A percentile compares a stretch with the other conserved stretches of the same genome.
Evolutionary conservation across 2,329 filamentous ascomycete genomes (phyloP).

Genomic region (Exophiala xenobiotica): DNA sequence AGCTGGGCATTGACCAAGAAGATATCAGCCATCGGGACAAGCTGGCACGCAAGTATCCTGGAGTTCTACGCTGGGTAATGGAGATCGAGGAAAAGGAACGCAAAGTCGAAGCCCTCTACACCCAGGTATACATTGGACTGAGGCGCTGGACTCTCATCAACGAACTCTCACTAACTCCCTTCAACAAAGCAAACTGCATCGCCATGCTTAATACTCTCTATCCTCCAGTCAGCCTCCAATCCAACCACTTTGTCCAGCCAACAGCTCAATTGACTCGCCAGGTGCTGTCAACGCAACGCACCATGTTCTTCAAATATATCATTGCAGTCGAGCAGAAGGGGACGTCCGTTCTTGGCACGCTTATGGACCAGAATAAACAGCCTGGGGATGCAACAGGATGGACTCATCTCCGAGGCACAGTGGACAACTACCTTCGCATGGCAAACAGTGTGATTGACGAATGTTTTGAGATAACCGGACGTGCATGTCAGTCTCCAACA

Average conservation of each 20-base stretch:
- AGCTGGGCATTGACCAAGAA: constrained; percentile 56
- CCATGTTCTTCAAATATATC: constrained; percentile 64
- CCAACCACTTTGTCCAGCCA: constrained; percentile 44
- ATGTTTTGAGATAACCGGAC: constrained; percentile 51
- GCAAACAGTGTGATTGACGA: constrained; percentile 64
- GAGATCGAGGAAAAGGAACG: constrained; percentile 52
- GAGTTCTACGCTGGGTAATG: constrained; percentile 56
- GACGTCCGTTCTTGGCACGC: constrained; percentile 50
- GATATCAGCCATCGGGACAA: constrained; percentile 50
- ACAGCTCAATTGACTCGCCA: constrained; percentile 53
- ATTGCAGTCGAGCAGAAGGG: constrained; percentile 57
- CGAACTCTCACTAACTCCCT: constrained; percentile 61
- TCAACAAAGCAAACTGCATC: constrained; percentile 65
- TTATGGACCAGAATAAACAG: constrained; percentile 55
- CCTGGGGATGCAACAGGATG: constrained; percentile 57
- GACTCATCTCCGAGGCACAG: constrained; percentile 47
- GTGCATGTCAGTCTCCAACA: constrained; percentile 35
- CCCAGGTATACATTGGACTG: constrained; percentile 60
- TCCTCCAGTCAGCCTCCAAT: constrained; percentile 49
- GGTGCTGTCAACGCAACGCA: constrained; percentile 57
- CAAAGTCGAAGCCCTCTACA: constrained; percentile 57
- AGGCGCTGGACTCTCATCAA: constrained; percentile 67
- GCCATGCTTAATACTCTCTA: constrained; percentile 69
- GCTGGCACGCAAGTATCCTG: constrained; percentile 53
- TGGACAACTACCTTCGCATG: constrained; percentile 59